Evolutionary conservation across 192 early-diverging fungal genomes (phyloP), one percentile per base, ranked within the genome.

Genomic region (Coemansia sp.): DNA sequence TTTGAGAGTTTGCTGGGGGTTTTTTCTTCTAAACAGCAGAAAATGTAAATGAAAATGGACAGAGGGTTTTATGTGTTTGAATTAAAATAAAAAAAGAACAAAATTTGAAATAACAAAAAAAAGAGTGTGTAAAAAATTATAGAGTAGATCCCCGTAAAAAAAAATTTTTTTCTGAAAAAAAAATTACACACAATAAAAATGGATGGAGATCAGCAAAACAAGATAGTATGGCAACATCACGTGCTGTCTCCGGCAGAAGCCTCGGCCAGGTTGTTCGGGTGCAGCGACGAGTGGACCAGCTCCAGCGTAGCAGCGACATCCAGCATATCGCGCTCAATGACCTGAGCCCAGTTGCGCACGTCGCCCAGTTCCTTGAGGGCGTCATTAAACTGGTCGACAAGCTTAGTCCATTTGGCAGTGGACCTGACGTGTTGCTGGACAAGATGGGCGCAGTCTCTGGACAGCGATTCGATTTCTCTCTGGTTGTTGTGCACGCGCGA

Each of bases 301-400:
- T 93, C 92, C 2, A 93, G 74, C 1, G 90, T 89, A 0, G 79
- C 72, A 39, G 89, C 89, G 0, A 93, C 87, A 45, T 91, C 89
- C 56, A 83, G 79, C 90, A 95, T 91, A 70, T 96, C 95, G 66
- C 83, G 78, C 41, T 95, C 93, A 36, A 96, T 94, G 17, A 91
- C 89, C 32, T 87, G 76, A 0, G 91, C 91, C 95, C 95, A 96
- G 72, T 92, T 91, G 52, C 90, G 83, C 18, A 95, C 90, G 71
- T 95, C 92, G 20, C 95, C 95, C 14, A 96, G 84, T 69, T 96
- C 94, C 83, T 96, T 96, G 7, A 95, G 77, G 20, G 93, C 84
- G 1, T 76, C 79, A 69, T 90, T 93, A 67, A 95, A 92, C 64
- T 89, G 83, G 38, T 89, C 88, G 1, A 95, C 87, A 45, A 94